These are phyloP conservation scores for Didymella arachidicola DNA, from an alignment of 2,329 filamentous ascomycete genomes.

Conservation along the genomic window DNA sequence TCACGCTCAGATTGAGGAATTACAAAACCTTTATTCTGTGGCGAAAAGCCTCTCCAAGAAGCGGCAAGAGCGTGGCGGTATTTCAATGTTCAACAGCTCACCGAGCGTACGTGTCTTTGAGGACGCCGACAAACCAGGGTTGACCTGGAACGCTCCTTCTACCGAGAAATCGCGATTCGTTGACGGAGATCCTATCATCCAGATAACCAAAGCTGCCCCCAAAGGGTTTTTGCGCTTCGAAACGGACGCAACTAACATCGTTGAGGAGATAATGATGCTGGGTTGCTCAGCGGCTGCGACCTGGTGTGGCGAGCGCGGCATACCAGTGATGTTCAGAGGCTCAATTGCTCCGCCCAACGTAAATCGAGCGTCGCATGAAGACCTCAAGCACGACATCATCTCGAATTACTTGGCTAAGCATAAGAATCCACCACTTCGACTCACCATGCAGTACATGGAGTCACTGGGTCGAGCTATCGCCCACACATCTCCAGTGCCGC, in stretches of 20 bases:
- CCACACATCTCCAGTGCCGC: constrained; percentile 57
- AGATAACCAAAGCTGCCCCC: constrained; percentile 29
- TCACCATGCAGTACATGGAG: constrained; percentile 54
- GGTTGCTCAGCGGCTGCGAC: constrained; percentile 60
- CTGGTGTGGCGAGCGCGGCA: constrained; percentile 61
- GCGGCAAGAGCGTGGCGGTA: constrained; percentile 50
- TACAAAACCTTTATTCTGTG: constrained; percentile 48
- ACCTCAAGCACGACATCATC: constrained; percentile 46
- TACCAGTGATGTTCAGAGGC: constrained; percentile 61
- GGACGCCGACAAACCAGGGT: constrained; percentile 34
- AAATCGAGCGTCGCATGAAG: constrained; percentile 22
- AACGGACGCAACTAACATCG: constrained; percentile 40
- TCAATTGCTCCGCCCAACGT: constrained; percentile 34
- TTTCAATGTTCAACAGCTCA: constrained; percentile 43
- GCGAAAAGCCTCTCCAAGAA: constrained; percentile 42
- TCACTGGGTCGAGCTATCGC: constrained; percentile 54
- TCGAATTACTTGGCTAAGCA: constrained; percentile 48
- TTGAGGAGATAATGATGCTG: constrained; percentile 61
- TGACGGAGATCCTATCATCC: constrained; percentile 56
- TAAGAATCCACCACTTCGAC: constrained; percentile 44
- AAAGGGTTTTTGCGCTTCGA: constrained; percentile 21
- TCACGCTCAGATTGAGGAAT: constrained; percentile 39
- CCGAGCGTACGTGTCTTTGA: constrained; percentile 51
- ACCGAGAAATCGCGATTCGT: constrained; percentile 48
- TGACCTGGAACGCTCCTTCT: constrained; percentile 54